phyloP scores from a whole-genome alignment of 2,329 filamentous ascomycete genomes.

The Drechmeria coniospora region DNA sequence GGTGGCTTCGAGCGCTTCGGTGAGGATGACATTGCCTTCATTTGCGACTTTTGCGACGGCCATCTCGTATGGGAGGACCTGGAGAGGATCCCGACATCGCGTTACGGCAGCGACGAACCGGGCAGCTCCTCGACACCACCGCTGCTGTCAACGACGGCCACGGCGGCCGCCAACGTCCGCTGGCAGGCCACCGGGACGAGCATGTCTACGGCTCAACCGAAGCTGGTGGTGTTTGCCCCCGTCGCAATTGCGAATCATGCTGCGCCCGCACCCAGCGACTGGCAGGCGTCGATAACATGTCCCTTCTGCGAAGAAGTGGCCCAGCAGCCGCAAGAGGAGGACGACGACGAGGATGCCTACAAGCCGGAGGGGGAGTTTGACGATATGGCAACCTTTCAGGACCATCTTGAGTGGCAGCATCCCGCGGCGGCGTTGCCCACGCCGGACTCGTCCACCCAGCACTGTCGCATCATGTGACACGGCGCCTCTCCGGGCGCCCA shows the following conservation, averaged over 20 bases:
- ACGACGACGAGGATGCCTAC: constrained; percentile 35
- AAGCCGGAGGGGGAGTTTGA: constrained; percentile 35
- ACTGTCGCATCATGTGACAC: constrained; percentile 33
- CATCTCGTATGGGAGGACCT: constrained; percentile 44
- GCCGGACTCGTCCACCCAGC: constrained; percentile 18
- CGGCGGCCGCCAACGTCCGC: constrained; percentile 16
- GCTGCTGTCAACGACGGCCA: constrained; percentile 9
- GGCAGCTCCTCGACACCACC: background rate
- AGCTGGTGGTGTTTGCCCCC: constrained; percentile 39
- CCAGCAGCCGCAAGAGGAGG: constrained; percentile 23
- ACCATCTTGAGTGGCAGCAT: constrained; percentile 43
- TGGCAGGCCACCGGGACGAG: constrained; percentile 37
- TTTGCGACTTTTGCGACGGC: constrained; percentile 47
- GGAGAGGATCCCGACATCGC: constrained; percentile 30
- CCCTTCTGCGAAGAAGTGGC: constrained; percentile 41
- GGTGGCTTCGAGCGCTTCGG: constrained; percentile 42
- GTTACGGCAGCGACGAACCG: constrained; percentile 10
- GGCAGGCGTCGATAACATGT: constrained; percentile 35
- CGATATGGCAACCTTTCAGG: constrained; percentile 31
- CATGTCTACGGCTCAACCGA: constrained; percentile 24
- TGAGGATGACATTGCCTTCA: constrained; percentile 38
- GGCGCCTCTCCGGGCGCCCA: background rate
- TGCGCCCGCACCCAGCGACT: constrained; percentile 32
- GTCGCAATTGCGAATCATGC: constrained; percentile 43
- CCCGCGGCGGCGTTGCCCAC: constrained; percentile 20